phyloP scores from a whole-genome alignment of 257 asterid species.

The Solanum peruvianum region DNA sequence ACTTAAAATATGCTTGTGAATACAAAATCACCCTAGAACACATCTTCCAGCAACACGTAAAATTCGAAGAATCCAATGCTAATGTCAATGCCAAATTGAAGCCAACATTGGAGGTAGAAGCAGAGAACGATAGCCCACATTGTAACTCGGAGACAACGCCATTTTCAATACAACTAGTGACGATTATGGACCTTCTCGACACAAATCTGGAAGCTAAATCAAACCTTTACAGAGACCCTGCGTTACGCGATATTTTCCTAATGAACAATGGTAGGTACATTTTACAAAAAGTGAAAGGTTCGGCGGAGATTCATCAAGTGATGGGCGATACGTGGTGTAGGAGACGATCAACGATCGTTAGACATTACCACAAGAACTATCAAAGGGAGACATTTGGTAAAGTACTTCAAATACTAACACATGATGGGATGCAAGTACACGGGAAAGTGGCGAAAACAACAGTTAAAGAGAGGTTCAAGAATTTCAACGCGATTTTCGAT shows the following conservation, averaged over 20 bases:
- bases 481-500: constrained; percentile 43
- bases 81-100: not conserved
- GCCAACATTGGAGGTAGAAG: not conserved
- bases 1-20: constrained; percentile 58
- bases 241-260: constrained; percentile 46
- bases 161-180: constrained; percentile 40
- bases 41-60: constrained; percentile 29
- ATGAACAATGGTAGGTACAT: constrained; percentile 89
- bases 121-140: constrained; percentile 33
- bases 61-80: not conserved
- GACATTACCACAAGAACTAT: constrained; percentile 72
- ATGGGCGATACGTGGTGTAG: constrained; percentile 83
- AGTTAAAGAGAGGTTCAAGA: constrained; percentile 68
- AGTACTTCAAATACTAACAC: constrained; percentile 47
- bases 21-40: constrained; percentile 48
- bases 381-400: constrained; percentile 79
- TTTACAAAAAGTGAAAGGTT: constrained; percentile 64
- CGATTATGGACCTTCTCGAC: constrained; percentile 55
- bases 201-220: constrained; percentile 47
- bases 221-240: constrained; percentile 41
- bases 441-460: constrained; percentile 40
- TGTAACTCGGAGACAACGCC: constrained; percentile 20
- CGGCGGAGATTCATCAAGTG: constrained; percentile 43
- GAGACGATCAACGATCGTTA: constrained; percentile 59
- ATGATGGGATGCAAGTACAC: constrained; percentile 44